phyloP scores from a whole-genome alignment of 108 stramenopile species.

The Seminavis robusta region DNA sequence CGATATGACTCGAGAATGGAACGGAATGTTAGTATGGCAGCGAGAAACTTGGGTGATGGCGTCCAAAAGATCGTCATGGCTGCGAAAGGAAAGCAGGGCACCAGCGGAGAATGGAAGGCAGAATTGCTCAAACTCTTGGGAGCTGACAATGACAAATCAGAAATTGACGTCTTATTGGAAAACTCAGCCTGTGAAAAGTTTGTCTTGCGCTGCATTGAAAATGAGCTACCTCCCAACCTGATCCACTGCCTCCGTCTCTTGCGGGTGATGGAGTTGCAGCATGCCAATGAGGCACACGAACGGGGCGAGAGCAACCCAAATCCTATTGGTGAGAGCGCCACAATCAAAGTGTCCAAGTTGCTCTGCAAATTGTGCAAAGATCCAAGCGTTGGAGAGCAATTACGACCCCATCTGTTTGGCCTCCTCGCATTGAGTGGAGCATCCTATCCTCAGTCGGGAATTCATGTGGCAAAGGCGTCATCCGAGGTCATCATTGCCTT shows the following conservation, averaged over 20 bases:
- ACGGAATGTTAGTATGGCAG: conserved; percentile 63
- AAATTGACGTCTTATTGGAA: conserved; percentile 66
- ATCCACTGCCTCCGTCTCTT: conserved; percentile 92
- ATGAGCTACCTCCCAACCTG: conserved; percentile 92
- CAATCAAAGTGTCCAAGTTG: conserved; percentile 72
- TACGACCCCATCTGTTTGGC: conserved; percentile 91
- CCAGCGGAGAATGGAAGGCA: conserved; percentile 62
- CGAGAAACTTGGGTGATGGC: conserved; percentile 71
- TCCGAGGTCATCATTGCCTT: conserved; percentile 85
- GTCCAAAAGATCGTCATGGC: conserved; percentile 80
- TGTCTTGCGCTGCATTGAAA: conserved; percentile 86
- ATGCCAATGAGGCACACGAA: conserved; percentile 50
- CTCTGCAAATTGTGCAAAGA: conserved; percentile 83
- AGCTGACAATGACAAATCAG: conserved; percentile 21
- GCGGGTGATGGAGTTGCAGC: conserved; percentile 90
- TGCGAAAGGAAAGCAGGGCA: conserved; percentile 45
- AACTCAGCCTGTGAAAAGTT: conserved; percentile 77
- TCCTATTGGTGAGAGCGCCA: conserved; percentile 45
- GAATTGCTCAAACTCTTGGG: conserved; percentile 64
- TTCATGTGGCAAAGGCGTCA: conserved; percentile 85
- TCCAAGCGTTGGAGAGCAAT: conserved; percentile 83
- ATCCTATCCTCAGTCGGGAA: conserved; percentile 79
- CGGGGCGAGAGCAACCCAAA: background rate
- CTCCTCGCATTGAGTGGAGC: conserved; percentile 85
- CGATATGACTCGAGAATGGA: conserved; percentile 41